Evolutionary conservation across 441 rosid species (phyloP), one percentile per base, ranked within the genome.

Genomic region (Dalechampia spathulata): DNA sequence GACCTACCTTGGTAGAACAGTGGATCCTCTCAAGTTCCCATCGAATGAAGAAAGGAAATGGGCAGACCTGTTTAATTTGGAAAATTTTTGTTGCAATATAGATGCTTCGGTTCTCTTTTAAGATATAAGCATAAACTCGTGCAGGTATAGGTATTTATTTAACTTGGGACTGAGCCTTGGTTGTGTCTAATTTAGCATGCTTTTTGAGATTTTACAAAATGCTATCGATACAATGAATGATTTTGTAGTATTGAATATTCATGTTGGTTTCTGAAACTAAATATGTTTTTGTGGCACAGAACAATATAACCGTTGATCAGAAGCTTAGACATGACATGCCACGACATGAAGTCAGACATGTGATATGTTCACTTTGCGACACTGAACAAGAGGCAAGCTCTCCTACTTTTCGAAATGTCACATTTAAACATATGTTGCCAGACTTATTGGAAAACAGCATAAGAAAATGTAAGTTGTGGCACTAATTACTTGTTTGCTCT

Each of bases 331-430:
- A 90, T 75, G 95, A 87, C 64, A 70, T 90, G 60, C 95, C 92
- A 17, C 88, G 98, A 43, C 95, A 73, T 64, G 63, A 82, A 75
- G 69, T 85, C 22, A 71, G 64, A 66, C 71, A 75, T 81, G 90
- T 88, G 72, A 75, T 83, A 28, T 91, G 96, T 69, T 76, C 82
- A 19, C 84, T 91, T 19, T 91, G 96, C 66, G 86, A 81, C 62
- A 86, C 87, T 13, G 93, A 82, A 65, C 98, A 91, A 72, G 81
- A 78, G 89, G 96, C 85, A 46, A 70, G 72, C 69, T 19, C 51
- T 27, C 51, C 43, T 48, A 22, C 34, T 44, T 25, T 39, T 38
- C 38, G 13, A 54, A 12, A 43, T 40, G 39, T 60, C 51, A 30
- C 39, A 2, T 52, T 30, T 39, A 16, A 5, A 3, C 42, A 15